These are phyloP conservation scores for Pascua sp. DNA, from an alignment of 1,284 basidiomycete species.

Conservation along the genomic window DNA sequence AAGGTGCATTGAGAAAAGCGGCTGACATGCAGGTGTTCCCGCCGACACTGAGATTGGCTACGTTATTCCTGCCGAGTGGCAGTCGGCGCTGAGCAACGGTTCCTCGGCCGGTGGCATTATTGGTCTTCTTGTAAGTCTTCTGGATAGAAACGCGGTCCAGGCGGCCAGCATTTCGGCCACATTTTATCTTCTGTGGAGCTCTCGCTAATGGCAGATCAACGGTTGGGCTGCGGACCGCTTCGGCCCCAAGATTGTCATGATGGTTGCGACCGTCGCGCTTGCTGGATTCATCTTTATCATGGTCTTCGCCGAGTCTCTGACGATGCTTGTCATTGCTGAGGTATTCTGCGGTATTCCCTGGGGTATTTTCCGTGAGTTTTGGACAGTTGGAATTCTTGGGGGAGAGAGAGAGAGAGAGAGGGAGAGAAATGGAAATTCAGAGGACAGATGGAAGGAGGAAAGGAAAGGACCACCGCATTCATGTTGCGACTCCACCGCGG, in stretches of 20 bases:
- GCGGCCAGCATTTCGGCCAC: no score
- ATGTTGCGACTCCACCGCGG: no score
- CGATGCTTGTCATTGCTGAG: slow-evolving; percentile 26
- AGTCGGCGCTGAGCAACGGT: slow-evolving; percentile 22
- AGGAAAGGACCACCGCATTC: no score
- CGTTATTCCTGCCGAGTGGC: slow-evolving; percentile 20
- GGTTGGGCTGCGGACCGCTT: slow-evolving; percentile 22
- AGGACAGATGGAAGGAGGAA: not conserved
- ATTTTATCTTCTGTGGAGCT: not conserved
- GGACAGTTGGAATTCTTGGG: slow-evolving; percentile 18
- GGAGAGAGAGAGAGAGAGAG: slow-evolving; percentile 1
- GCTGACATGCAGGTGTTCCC: not conserved
- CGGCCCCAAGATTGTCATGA: slow-evolving; percentile 25
- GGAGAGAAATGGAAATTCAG: no score
- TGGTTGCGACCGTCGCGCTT: slow-evolving; percentile 36
- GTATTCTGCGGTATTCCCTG: slow-evolving; percentile 28
- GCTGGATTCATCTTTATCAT: slow-evolving; percentile 38
- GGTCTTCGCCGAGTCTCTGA: slow-evolving; percentile 32
- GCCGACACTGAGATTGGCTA: not conserved
- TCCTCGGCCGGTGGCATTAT: slow-evolving; percentile 14
- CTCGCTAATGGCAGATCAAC: slow-evolving; percentile 12
- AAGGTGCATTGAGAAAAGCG: slow-evolving; percentile 1
- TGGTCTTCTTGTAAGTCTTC: slow-evolving; percentile 7
- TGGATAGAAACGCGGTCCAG: not conserved
- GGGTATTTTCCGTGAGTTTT: slow-evolving; percentile 27